Evolutionary conservation across 768 basidiomycete species (phyloP).

Genomic region (Lactarius trivialis): DNA sequence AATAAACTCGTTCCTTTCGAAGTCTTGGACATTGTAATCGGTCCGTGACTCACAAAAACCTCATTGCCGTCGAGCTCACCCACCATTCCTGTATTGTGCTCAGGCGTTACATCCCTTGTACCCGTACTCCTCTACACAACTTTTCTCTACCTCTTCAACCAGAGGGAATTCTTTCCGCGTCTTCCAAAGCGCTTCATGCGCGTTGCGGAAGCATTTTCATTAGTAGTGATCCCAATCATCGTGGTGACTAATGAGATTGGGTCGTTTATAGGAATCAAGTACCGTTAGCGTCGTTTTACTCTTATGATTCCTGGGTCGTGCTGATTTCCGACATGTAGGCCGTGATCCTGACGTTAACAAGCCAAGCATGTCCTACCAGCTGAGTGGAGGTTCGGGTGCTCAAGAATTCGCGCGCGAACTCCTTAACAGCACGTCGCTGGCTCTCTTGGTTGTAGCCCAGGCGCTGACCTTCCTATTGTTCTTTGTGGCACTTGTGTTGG

Average conservation of each 20-base stretch:
- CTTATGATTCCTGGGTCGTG: neutral
- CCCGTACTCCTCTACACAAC: constrained; percentile 58
- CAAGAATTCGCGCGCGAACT: constrained; percentile 45
- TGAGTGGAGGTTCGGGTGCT: constrained; percentile 33
- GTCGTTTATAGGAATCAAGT: constrained; percentile 55
- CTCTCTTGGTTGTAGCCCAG: constrained; percentile 52
- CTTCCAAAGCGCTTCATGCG: constrained; percentile 46
- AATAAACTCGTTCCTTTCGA: constrained; percentile 42
- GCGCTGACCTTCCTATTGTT: constrained; percentile 50
- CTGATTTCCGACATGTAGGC: constrained; percentile 10
- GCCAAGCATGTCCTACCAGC: neutral
- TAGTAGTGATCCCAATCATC: constrained; percentile 50
- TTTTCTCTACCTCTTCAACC: constrained; percentile 55
- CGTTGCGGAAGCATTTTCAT: constrained; percentile 39
- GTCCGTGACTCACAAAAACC: constrained; percentile 34
- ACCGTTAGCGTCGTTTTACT: constrained; percentile 39
- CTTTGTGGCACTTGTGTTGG: constrained; percentile 50
- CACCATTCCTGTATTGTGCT: neutral
- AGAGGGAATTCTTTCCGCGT: constrained; percentile 42
- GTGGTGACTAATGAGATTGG: constrained; percentile 51
- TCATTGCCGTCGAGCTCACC: neutral
- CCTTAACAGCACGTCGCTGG: constrained; percentile 55
- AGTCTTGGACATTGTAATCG: constrained; percentile 51
- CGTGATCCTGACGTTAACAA: neutral
- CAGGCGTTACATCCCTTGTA: constrained; percentile 52